Evolutionary conservation across 441 rosid genomes (phyloP).

Genomic region (Erodium chrysanthum): DNA sequence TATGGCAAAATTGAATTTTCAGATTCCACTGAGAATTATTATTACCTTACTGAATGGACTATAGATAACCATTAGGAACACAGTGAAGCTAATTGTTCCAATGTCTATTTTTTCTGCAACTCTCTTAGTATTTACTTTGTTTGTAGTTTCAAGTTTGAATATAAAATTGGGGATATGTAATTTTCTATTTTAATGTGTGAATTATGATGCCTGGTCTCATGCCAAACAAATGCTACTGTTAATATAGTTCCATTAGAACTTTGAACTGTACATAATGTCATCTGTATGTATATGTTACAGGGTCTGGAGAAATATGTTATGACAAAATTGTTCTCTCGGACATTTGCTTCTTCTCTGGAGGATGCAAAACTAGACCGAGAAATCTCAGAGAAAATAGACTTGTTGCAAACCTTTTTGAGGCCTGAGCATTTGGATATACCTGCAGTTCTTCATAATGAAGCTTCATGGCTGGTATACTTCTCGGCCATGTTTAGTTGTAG

Average conservation of each 20-base stretch:
- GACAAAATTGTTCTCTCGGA: constrained; percentile 40
- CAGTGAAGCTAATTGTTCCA: neutral
- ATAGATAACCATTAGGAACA: neutral
- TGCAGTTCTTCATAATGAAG: constrained; percentile 39
- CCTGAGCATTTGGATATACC: constrained; percentile 58
- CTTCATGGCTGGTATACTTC: constrained; percentile 46
- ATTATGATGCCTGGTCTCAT: neutral
- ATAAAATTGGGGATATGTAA: neutral
- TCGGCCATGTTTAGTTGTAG: constrained; percentile 4
- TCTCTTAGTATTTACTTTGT: neutral
- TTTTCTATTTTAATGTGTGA: neutral
- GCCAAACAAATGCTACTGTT: neutral
- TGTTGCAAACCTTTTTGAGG: constrained; percentile 43
- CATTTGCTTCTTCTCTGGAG: constrained; percentile 37
- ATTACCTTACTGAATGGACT: neutral
- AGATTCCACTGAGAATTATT: too few species aligned
- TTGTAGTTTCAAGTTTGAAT: neutral
- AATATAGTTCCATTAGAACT: neutral
- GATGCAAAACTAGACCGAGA: constrained; percentile 36
- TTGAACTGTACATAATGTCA: neutral
- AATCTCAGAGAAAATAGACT: constrained; percentile 34
- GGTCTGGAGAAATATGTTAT: constrained; percentile 53
- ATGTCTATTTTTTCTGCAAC: neutral
- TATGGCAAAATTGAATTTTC: too few species aligned
- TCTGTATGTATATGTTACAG: constrained; percentile 21